Base-by-base conservation (phyloP, 257 asterid species). In the Thymus mandschuricus region DNA sequence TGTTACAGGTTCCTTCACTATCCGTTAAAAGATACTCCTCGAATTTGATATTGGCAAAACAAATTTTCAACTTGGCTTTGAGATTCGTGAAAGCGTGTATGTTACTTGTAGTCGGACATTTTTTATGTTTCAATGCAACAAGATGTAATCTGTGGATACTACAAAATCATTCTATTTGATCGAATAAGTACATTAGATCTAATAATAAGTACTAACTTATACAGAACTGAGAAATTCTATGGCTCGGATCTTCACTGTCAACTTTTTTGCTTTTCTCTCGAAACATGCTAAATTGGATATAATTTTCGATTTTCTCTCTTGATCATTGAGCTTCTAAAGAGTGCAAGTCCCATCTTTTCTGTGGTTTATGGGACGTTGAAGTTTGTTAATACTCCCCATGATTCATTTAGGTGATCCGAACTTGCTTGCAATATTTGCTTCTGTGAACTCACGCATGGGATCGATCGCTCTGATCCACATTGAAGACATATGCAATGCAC, bases 401-500 rank as follows among this genome's bases (percentile, higher is more conserved):
- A 40, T 33, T 45, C 13, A 3, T 44, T 66, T 43, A 90, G 98
- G 90, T 64, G 91, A 93, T 62, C 78, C 81, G 34, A 76, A 66
- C 74, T 9, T 83, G 74, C 78, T 79, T 62, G 80, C 88, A 2
- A 83, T 93, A 61, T 69, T 93, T 12, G 48, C 52, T 11, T 82
- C 88, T 8, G 96, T 93, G 70, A 90, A 81, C 79, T 60, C 89
- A 33, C 80, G 97, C 82, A 93, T 90, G 98, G 97, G 96, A 80
- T 91, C 97, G 0, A 81, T 91, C 38, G 92, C 94, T 10, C 68
- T 90, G 72, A 88, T 86, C 70, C 98, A 90, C 80, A 74, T 87
- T 3, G 91, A 86, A 63, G 98, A 93, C 76, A 81, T 87, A 77
- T 83, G 98, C 79, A 33, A 6, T 27, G 96, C 90, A 10, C 97